Conservation (phyloP, 2,329 filamentous ascomycete genomes). For the Colletotrichum sp. region DNA sequence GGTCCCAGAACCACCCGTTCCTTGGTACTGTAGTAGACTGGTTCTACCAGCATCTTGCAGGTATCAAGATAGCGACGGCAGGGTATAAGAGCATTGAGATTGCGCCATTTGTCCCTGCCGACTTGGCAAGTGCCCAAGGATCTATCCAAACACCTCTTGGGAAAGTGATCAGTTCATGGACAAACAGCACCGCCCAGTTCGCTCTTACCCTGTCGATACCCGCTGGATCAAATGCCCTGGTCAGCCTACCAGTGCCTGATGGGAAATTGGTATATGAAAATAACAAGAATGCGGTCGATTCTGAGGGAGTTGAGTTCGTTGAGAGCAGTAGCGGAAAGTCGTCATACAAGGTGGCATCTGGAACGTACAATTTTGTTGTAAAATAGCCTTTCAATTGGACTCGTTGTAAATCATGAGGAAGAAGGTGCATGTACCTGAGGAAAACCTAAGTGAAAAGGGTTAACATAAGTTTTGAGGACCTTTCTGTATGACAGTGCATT, state of each 20-base stretch:
- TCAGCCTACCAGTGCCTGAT: neutral
- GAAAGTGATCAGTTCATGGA: neutral
- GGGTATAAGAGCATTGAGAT: neutral
- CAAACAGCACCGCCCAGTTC: neutral
- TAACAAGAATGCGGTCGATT: neutral
- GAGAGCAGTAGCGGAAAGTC: neutral
- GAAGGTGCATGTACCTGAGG: neutral
- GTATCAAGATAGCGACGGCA: neutral
- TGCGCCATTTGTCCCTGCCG: neutral
- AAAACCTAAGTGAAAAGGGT: neutral
- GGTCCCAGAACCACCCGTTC: neutral
- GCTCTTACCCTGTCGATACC: neutral
- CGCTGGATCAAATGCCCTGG: neutral
- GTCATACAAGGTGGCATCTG: neutral
- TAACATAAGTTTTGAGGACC: neutral
- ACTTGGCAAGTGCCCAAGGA: neutral
- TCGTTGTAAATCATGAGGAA: accelerated
- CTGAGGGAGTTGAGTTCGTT: neutral
- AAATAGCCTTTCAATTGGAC: neutral
- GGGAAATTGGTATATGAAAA: neutral
- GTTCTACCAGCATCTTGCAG: neutral
- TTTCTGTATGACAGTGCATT: neutral
- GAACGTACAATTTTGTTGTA: neutral
- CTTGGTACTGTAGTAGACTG: neutral
- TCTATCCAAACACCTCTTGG: neutral